Conservation (phyloP, 768 basidiomycete species). For the Paxillus involutus region DNA sequence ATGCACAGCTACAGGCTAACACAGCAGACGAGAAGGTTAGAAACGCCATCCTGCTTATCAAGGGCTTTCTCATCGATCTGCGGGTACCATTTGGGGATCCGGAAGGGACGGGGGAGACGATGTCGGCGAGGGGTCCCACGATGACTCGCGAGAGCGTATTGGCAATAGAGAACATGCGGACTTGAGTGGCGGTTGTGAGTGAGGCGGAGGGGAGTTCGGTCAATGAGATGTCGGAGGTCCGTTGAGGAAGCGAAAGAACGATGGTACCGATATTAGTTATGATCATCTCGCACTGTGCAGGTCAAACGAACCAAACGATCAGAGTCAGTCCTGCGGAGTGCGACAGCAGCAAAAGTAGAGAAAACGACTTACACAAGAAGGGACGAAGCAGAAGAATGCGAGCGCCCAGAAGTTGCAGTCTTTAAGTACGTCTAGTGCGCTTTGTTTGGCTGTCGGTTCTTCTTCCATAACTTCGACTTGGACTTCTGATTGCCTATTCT, state of each 20-base stretch:
- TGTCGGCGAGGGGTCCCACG: slow-evolving; percentile 70
- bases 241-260: slow-evolving; percentile 57
- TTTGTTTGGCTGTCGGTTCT: slow-evolving; percentile 11
- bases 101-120: slow-evolving; percentile 61
- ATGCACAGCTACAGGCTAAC: slow-evolving; percentile 52
- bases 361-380: slow-evolving; percentile 62
- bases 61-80: slow-evolving; percentile 43
- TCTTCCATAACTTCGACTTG: too few species aligned
- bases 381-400: slow-evolving; percentile 45
- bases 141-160: slow-evolving; percentile 73
- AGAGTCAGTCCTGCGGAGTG: not conserved
- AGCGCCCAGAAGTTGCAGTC: slow-evolving; percentile 69
- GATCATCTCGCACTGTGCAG: slow-evolving; percentile 70
- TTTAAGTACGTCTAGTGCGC: slow-evolving; percentile 44
- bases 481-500: too few species aligned
- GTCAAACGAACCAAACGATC: not conserved
- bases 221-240: slow-evolving; percentile 9
- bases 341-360: not conserved
- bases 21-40: slow-evolving; percentile 48
- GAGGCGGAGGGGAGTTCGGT: slow-evolving; percentile 15
- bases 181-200: slow-evolving; percentile 51
- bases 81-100: slow-evolving; percentile 28
- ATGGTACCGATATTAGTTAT: slow-evolving; percentile 83
- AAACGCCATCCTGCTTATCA: slow-evolving; percentile 63
- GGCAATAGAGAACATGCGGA: slow-evolving; percentile 64